phyloP scores from a whole-genome alignment of 2,329 filamentous ascomycete species.

The Botryotinia globosa region DNA sequence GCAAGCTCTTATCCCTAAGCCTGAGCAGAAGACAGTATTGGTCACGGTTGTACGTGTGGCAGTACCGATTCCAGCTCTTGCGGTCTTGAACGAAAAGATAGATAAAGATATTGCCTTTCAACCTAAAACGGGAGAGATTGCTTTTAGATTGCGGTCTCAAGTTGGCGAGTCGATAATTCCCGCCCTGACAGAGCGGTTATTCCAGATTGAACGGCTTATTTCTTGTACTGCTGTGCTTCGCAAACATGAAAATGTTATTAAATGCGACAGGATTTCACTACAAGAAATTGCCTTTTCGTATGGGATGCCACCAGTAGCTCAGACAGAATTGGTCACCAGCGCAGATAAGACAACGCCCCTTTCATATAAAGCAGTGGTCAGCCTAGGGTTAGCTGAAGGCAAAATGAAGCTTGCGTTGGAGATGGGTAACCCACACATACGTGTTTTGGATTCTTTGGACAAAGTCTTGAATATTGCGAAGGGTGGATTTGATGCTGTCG shows the following conservation, averaged over 20 bases:
- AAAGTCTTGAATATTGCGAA: constrained; percentile 53
- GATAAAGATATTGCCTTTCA: constrained; percentile 39
- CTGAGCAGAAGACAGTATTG: constrained; percentile 32
- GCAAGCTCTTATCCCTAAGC: neutral
- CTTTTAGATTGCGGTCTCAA: constrained; percentile 35
- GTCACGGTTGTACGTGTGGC: constrained; percentile 37
- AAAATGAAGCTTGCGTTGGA: constrained; percentile 58
- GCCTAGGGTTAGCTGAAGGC: constrained; percentile 50
- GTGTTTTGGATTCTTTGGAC: constrained; percentile 58
- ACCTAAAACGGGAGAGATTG: constrained; percentile 32
- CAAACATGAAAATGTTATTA: constrained; percentile 52
- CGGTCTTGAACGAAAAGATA: constrained; percentile 34
- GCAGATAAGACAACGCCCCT: constrained; percentile 22
- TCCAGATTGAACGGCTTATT: constrained; percentile 66
- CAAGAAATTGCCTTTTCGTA: constrained; percentile 69
- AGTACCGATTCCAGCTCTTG: constrained; percentile 30
- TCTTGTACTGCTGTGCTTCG: constrained; percentile 66
- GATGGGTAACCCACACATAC: constrained; percentile 63
- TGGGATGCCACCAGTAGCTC: constrained; percentile 36
- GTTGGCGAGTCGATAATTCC: constrained; percentile 36
- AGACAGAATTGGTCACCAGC: constrained; percentile 27
- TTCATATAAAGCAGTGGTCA: constrained; percentile 54
- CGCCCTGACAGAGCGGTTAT: constrained; percentile 38
- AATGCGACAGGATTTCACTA: constrained; percentile 59
- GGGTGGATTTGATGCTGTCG: constrained; percentile 50